Percentiles rank a stretch among this genome's conserved stretches.
Evolutionary conservation across 2,329 filamentous ascomycete species (phyloP).

Genomic region (Beauveria varroae): DNA sequence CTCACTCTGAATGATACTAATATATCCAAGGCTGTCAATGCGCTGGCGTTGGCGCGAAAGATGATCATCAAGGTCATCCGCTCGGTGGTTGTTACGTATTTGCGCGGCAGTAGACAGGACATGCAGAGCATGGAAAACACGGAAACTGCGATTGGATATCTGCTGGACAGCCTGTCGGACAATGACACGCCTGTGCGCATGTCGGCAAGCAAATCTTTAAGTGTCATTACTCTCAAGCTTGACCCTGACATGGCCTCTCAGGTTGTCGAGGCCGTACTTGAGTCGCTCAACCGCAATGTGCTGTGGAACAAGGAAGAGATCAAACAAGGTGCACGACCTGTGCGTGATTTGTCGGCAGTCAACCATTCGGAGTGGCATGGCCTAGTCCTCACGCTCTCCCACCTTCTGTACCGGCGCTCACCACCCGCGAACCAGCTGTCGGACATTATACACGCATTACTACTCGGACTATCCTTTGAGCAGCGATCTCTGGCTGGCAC

Average conservation of each 20-base stretch:
- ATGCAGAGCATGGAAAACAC: conserved; percentile 47
- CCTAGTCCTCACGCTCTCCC: conserved; percentile 76
- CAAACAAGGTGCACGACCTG: conserved; percentile 25
- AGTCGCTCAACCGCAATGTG: conserved; percentile 54
- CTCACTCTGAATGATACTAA: conserved; percentile 46
- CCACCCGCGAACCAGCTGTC: conserved; percentile 64
- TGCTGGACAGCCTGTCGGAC: conserved; percentile 73
- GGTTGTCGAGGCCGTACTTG: conserved; percentile 79
- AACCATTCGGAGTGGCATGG: conserved; percentile 88
- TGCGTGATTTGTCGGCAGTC: conserved; percentile 63
- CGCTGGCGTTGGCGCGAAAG: conserved; percentile 75
- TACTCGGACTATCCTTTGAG: conserved; percentile 80
- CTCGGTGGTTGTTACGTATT: conserved; percentile 59
- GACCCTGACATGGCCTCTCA: conserved; percentile 74
- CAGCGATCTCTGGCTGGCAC: conserved; percentile 79
- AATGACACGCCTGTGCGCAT: conserved; percentile 87
- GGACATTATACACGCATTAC: conserved; percentile 66
- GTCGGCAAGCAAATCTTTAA: conserved; percentile 86
- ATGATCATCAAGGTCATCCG: conserved; percentile 78
- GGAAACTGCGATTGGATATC: conserved; percentile 74
- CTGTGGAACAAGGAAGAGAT: conserved; percentile 40
- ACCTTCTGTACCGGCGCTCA: conserved; percentile 78
- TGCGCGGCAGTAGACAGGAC: conserved; percentile 43
- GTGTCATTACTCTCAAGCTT: conserved; percentile 74
- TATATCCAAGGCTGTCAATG: conserved; percentile 47